phyloP scores from a whole-genome alignment of 2,329 filamentous ascomycete species.

The Epichloe gansuensis region DNA sequence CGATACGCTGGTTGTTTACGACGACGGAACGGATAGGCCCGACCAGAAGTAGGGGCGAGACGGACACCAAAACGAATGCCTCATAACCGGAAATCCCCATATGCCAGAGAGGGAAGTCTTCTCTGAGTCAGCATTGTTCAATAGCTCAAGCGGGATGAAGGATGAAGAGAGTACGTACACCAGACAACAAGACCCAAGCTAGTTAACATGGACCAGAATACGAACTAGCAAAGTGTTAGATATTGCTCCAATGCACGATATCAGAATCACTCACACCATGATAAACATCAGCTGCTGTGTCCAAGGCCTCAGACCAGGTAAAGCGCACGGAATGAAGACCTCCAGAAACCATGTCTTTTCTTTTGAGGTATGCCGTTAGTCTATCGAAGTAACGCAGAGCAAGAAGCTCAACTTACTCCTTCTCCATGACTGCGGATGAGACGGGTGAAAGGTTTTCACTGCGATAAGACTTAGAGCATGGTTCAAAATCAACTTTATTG shows the following conservation, averaged over 20 bases:
- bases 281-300: conserved; percentile 80
- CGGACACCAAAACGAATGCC: conserved; percentile 69
- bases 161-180: conserved; percentile 49
- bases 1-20: conserved; percentile 52
- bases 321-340: conserved; percentile 60
- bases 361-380: conserved; percentile 20
- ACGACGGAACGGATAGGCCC: conserved; percentile 54
- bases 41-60: conserved; percentile 71
- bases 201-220: conserved; percentile 92
- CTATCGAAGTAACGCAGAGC: neutral
- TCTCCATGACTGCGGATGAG: conserved; percentile 45
- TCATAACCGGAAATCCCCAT: conserved; percentile 99
- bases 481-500: conserved; percentile 19
- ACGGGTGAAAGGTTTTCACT: conserved; percentile 36
- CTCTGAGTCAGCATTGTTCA: neutral
- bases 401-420: conserved; percentile 48
- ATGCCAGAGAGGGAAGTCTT: conserved; percentile 92
- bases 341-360: conserved; percentile 62
- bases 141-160: neutral
- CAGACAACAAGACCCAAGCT: conserved; percentile 80
- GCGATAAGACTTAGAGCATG: conserved; percentile 28
- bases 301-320: conserved; percentile 59
- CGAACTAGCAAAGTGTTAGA: conserved; percentile 44
- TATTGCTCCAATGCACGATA: neutral
- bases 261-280: conserved; percentile 55